Conservation (phyloP, 805 yeast genomes). For the Hanseniaspora lindneri region DNA sequence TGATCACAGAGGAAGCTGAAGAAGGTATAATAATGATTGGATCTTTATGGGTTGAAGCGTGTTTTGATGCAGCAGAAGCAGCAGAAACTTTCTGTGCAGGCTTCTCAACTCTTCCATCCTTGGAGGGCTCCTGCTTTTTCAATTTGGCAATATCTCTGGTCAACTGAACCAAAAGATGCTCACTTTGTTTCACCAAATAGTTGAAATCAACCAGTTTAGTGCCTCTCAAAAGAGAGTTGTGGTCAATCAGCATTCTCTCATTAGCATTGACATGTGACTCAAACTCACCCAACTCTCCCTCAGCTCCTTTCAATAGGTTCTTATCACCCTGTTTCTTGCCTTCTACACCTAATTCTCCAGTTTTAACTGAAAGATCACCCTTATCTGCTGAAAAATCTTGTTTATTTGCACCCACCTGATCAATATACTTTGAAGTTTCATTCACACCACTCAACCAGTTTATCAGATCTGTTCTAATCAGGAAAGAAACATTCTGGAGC, state of each 20-base stretch:
- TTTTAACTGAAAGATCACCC: no score
- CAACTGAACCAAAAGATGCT: conserved; percentile 37
- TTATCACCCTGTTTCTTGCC: no score
- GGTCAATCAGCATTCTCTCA: conserved; percentile 45
- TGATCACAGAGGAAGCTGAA: conserved; percentile 60
- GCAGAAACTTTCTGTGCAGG: not conserved
- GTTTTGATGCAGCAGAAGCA: not conserved
- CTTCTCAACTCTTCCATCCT: not conserved
- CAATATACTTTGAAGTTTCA: conserved; percentile 44
- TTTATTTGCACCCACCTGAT: conserved; percentile 24
- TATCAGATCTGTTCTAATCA: conserved; percentile 73
- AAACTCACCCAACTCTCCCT: not conserved
- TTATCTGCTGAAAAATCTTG: no score
- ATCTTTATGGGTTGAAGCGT: conserved; percentile 30
- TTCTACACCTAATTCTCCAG: not conserved
- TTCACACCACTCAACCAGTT: conserved; percentile 69
- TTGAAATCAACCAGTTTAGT: conserved; percentile 53
- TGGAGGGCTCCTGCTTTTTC: not conserved
- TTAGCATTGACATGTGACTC: conserved; percentile 21
- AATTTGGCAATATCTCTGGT: conserved; percentile 25
- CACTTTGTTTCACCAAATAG: conserved; percentile 48
- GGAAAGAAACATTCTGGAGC: conserved; percentile 61
- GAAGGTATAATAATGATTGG: conserved; percentile 73
- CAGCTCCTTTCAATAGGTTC: no score
- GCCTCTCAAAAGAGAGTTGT: conserved; percentile 54